These are phyloP conservation scores for Aspergillus texensis DNA, from an alignment of 2,329 filamentous ascomycete genomes.

Conservation along the genomic window DNA sequence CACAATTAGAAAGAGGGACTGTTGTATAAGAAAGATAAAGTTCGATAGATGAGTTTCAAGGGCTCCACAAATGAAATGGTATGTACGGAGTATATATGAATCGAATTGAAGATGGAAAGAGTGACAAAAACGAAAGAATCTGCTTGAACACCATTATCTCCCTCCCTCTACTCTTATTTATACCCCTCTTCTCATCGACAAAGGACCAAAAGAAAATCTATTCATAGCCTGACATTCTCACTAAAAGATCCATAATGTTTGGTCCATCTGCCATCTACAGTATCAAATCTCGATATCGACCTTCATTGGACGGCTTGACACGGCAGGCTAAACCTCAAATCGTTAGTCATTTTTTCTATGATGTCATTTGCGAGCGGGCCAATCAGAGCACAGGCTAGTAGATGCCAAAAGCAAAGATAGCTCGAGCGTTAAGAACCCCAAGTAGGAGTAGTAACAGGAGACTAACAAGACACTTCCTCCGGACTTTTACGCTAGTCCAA, in stretches of 20 bases:
- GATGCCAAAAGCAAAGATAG: not conserved
- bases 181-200: not conserved
- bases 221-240: not conserved
- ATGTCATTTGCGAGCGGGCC: conserved; percentile 8
- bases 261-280: not conserved
- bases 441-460: not conserved
- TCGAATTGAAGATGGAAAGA: not conserved
- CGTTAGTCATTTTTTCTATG: not conserved
- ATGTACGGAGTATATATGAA: not conserved
- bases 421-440: not conserved
- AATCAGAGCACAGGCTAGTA: not conserved
- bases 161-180: not conserved
- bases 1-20: not conserved
- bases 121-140: not conserved
- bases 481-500: not conserved
- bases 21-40: not conserved
- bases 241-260: not conserved
- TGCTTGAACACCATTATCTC: not conserved
- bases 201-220: not conserved
- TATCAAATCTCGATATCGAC: not conserved
- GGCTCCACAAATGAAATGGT: not conserved
- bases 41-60: not conserved
- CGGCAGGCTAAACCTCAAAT: not conserved
- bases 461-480: not conserved
- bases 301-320: not conserved